Evolutionary conservation across 192 early-diverging fungal genomes (phyloP), one percentile per base, ranked within the genome.

Genomic region (Chytriomyces confervae): DNA sequence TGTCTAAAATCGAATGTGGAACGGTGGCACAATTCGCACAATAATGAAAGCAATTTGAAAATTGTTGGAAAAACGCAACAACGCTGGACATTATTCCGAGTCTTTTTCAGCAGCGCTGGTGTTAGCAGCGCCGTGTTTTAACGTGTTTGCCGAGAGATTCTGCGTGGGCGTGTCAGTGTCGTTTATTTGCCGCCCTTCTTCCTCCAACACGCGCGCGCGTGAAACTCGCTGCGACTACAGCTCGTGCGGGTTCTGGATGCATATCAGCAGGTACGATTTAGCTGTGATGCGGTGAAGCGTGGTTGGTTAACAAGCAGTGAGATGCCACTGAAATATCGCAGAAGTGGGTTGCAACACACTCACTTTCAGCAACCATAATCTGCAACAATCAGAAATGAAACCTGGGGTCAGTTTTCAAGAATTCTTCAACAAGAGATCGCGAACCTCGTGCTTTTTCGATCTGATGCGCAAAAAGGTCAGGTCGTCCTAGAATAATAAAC

Each of bases 321-420:
- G n/a, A 71, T 0, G 50, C 18, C 13, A n/a, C 3, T 23, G 0
- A 45, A 13, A 10, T 10, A 69, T 13, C 20, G 67, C 49, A 44
- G 11, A 20, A 57, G 49, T 18, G 73, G 0, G 8, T 75, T 1
- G 27, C 16, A 48, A n/a, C 62, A 23, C 20, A 60, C 82, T 78
- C 67, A 84, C 82, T 84, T 62, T 84, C 79, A 13, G 82, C 82
- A 23, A 84, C 82, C 82, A 84, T 84, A 45, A 84, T 84, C 82
- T 82, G 69, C 9, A 50, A 20, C 8, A 8, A 5, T 11, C 11
- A 24, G 6, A 65, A 43, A 23, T n/a, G 61, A 46, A 13, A 75
- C 27, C 36, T 62, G 6, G 2, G 36, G 36, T 36, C 4, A 36
- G 36, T 36, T n/a, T 13, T 20, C 64, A n/a, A 62, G 23, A 36